phyloP scores from a whole-genome alignment of 1,139 yeast species.

The Yamadazyma sp. region DNA sequence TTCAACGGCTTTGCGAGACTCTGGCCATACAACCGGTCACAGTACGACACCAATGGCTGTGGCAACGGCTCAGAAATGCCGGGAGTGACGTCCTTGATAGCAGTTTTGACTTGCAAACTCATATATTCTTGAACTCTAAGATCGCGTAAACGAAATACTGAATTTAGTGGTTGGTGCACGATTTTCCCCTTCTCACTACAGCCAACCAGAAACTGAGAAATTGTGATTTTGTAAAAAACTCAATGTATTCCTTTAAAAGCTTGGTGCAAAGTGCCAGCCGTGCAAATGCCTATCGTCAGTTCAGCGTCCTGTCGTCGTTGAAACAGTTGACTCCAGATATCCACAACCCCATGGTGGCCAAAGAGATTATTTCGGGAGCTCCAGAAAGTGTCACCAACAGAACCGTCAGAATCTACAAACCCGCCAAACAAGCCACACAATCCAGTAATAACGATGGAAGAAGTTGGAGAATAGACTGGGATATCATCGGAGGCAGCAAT shows the following conservation, averaged over 20 bases:
- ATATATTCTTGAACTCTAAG: too few relatives aligned
- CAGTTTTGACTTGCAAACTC: constrained; percentile 28
- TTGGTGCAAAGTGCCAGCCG: constrained; percentile 2
- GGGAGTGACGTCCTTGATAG: constrained; percentile 51
- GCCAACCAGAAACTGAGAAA: constrained; percentile 18
- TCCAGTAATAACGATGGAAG: constrained; percentile 58
- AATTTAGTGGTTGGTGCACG: constrained; percentile 1
- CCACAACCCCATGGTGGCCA: constrained; percentile 29
- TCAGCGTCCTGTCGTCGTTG: constrained; percentile 18
- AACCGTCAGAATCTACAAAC: constrained; percentile 75
- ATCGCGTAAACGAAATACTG: too few relatives aligned
- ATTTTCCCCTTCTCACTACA: constrained; percentile 2
- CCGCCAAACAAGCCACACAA: constrained; percentile 81
- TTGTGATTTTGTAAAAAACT: constrained; percentile 6
- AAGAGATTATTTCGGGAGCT: constrained; percentile 78
- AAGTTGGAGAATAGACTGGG: constrained; percentile 85
- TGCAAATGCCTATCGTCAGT: constrained; percentile 17
- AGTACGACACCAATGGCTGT: constrained; percentile 44
- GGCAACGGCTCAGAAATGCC: constrained; percentile 49
- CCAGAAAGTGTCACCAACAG: constrained; percentile 68
- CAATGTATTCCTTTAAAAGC: constrained; percentile 7
- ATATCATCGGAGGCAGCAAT: constrained; percentile 71
- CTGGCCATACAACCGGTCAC: constrained; percentile 50
- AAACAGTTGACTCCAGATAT: constrained; percentile 21
- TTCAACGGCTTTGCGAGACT: constrained; percentile 51